Evolutionary conservation across 164 flowering plant genomes (phyloP).

Genomic region (Tetracentron sinense): DNA sequence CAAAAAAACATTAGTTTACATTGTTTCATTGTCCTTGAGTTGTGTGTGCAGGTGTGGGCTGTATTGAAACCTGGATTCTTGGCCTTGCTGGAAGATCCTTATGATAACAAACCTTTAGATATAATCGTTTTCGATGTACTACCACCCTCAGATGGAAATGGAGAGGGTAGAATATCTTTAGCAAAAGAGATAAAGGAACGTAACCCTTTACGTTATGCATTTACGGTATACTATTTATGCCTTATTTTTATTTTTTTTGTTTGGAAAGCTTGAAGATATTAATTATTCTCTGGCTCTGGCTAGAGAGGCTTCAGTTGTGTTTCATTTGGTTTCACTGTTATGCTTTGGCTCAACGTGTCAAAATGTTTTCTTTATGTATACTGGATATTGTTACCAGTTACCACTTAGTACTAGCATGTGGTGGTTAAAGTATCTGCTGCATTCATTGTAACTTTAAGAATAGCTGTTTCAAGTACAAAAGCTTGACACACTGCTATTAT

Average conservation of each 20-base stretch:
- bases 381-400: not conserved
- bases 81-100: constrained; percentile 85
- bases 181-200: constrained; percentile 83
- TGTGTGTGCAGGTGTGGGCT: constrained; percentile 90
- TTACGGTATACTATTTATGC: constrained; percentile 46
- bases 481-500: not conserved
- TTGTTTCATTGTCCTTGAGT: not conserved
- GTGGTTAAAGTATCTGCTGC: not conserved
- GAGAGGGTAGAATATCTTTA: constrained; percentile 72
- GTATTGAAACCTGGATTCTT: constrained; percentile 96
- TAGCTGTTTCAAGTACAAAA: not conserved
- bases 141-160: constrained; percentile 88
- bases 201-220: constrained; percentile 88
- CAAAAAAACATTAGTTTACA: not conserved
- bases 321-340: not conserved
- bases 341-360: not conserved
- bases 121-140: constrained; percentile 91
- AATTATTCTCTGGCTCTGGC: not conserved
- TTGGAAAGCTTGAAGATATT: not conserved
- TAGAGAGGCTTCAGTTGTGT: not conserved
- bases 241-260: no score
- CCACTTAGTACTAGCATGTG: not conserved
- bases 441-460: not conserved
- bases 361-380: not conserved
- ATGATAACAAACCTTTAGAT: constrained; percentile 78